A percentile compares a stretch with the other conserved stretches of the same genome.
These are phyloP conservation scores for Glycine soja DNA, from an alignment of 306 rosid genomes.

Conservation along the genomic window DNA sequence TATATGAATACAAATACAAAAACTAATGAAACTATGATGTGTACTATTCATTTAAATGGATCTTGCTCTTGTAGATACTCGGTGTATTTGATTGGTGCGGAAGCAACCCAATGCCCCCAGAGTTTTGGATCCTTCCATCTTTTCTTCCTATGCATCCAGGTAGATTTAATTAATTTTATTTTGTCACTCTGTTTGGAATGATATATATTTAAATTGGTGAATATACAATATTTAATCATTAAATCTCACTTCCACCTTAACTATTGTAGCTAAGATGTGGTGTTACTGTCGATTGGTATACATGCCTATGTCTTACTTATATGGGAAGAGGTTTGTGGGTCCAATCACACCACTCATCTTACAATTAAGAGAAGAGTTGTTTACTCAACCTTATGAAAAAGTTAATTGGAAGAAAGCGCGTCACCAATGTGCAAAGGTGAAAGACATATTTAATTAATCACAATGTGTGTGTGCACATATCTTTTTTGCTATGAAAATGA, in stretches of 20 bases:
- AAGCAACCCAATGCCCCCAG: slow-evolving; percentile 86
- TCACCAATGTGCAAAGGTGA: slow-evolving; percentile 70
- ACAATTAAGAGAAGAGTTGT: slow-evolving; percentile 66
- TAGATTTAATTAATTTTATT: slow-evolving; percentile 31
- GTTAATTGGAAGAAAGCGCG: slow-evolving; percentile 71
- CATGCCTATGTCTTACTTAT: slow-evolving; percentile 89
- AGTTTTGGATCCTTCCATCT: slow-evolving; percentile 83
- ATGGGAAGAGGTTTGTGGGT: slow-evolving; percentile 77
- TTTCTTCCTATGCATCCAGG: slow-evolving; percentile 84
- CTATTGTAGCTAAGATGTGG: slow-evolving; percentile 79
- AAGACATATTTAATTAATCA: neutral
- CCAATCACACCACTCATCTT: slow-evolving; percentile 76
- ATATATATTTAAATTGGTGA: neutral
- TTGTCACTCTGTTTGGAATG: neutral
- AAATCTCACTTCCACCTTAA: neutral
- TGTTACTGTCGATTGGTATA: slow-evolving; percentile 79
- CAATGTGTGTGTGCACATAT: neutral
- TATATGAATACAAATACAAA: neutral
- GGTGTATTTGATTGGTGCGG: slow-evolving; percentile 79
- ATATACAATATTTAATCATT: neutral
- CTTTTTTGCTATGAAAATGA: neutral
- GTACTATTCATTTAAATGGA: slow-evolving; percentile 10
- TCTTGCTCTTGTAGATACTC: slow-evolving; percentile 52
- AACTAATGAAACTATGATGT: neutral
- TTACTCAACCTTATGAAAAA: slow-evolving; percentile 56